Percentiles rank a stretch among this genome's conserved stretches.
These are phyloP conservation scores for Cadophora sp. DNA, from an alignment of 2,329 filamentous ascomycete genomes.

Conservation along the genomic window DNA sequence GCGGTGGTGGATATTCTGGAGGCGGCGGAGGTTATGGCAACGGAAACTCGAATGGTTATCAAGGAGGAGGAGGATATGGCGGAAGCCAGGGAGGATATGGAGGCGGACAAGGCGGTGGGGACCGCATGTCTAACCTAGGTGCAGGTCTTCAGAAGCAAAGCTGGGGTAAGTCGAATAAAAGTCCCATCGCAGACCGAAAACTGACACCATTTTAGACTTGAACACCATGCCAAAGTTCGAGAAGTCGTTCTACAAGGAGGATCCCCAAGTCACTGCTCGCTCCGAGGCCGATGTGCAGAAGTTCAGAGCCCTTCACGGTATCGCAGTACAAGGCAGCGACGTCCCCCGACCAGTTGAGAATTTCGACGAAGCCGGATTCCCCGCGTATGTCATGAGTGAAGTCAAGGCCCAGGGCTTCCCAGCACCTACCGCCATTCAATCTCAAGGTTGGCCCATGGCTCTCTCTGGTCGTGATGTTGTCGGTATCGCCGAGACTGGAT, in stretches of 20 bases:
- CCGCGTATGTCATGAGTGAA: slow-evolving; percentile 95
- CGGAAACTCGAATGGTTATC: slow-evolving; percentile 40
- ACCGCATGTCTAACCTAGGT: slow-evolving; percentile 93
- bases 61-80: slow-evolving; percentile 48
- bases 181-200: slow-evolving; percentile 20
- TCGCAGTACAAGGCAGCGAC: slow-evolving; percentile 79
- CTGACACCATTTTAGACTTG: slow-evolving; percentile 63
- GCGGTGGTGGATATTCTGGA: slow-evolving; percentile 53
- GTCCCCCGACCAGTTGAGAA: slow-evolving; percentile 95
- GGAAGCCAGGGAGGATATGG: slow-evolving; percentile 49
- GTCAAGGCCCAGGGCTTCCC: slow-evolving; percentile 98
- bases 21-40: slow-evolving; percentile 46
- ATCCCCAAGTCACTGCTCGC: slow-evolving; percentile 77
- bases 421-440: slow-evolving; percentile 93
- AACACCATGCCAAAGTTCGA: slow-evolving; percentile 90
- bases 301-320: slow-evolving; percentile 86
- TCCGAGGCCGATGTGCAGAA: slow-evolving; percentile 81
- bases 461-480: slow-evolving; percentile 97
- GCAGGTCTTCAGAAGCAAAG: slow-evolving; percentile 84
- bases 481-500: slow-evolving; percentile 98
- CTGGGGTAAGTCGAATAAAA: slow-evolving; percentile 70
- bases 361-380: slow-evolving; percentile 98
- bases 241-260: slow-evolving; percentile 99
- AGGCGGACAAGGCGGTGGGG: slow-evolving; percentile 79
- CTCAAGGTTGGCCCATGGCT: slow-evolving; percentile 99